These are phyloP conservation scores for Dorcoceras hygrometricum DNA, from an alignment of 257 asterid species.

Conservation along the genomic window DNA sequence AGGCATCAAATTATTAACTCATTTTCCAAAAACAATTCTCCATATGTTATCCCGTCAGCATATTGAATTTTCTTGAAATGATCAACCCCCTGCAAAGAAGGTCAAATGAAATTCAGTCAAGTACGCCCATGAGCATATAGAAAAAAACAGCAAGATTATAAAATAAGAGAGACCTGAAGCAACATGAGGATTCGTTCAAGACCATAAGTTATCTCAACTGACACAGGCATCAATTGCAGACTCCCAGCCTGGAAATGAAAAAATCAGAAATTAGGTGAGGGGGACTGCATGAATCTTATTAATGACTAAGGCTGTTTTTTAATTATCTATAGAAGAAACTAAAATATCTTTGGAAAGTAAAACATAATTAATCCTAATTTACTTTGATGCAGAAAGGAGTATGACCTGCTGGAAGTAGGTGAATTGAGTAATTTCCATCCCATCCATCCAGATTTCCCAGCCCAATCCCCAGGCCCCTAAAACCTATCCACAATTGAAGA, in stretches of 20 bases:
- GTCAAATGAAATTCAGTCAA: conserved; percentile 24
- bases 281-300: not conserved
- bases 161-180: conserved; percentile 72
- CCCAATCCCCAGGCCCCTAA: conserved; percentile 99
- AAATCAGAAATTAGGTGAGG: conserved; percentile 20
- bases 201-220: conserved; percentile 97
- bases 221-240: conserved; percentile 77
- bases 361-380: conserved; percentile 13
- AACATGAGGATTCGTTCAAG: conserved; percentile 96
- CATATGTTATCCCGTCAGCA: conserved; percentile 95
- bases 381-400: conserved; percentile 14
- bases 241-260: conserved; percentile 78
- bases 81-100: conserved; percentile 81
- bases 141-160: conserved; percentile 21
- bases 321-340: conserved; percentile 11
- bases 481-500: conserved; percentile 53
- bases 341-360: conserved; percentile 20
- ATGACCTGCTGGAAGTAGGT: conserved; percentile 98
- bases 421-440: conserved; percentile 99
- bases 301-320: conserved; percentile 13
- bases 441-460: conserved; percentile 99
- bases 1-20: conserved; percentile 54
- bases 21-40: conserved; percentile 92
- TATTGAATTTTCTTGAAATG: conserved; percentile 95
- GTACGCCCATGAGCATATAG: conserved; percentile 19